Evolutionary conservation across 2,329 filamentous ascomycete genomes (phyloP), one percentile per base, ranked within the genome.

Genomic region (Cladophialophora exuberans): DNA sequence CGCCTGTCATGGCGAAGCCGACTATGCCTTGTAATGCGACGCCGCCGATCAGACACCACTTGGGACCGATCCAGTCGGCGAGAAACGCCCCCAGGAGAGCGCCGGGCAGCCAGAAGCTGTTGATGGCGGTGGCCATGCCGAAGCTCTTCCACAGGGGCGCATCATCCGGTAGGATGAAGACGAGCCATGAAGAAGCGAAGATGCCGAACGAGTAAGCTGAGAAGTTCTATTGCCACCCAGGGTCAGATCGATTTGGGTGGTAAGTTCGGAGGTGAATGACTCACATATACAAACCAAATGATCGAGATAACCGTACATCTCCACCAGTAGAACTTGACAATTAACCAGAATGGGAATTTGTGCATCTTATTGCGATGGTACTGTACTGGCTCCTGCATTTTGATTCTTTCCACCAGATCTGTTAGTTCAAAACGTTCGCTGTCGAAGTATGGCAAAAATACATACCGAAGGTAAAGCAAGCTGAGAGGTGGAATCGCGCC

Each of bases 51-150:
- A 97, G 78, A 1, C 88, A 87, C 62, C 87, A 83, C 54, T 86
- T 85, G 0, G 92, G 90, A 0, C 92, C 92, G 44, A 95, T 75
- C 74, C 80, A 84, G 72, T 97, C 92, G 23, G 85, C 87, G 4
- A 88, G 76, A 53, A 88, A 88, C 0, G 89, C 88, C 18, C 92
- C 92, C 3, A 88, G 71, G 47, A 91, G 77, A 22, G 89, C 89
- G 1, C 92, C 92, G 0, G 90, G 91, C 44, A 95, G 81, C 72
- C 95, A 95, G 72, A 96, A 96, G 60, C 90, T 76, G 70, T 94
- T 96, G 75, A 95, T 84, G 30, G 96, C 81, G 0, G 88, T 90
- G 68, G 90, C 91, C 90, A 90, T 96, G 33, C 90, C 92, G 59
- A 96, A 92, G 11, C 85, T 76, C 59, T 87, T 88, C 67, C 89